Evolutionary conservation across 176 grass and related monocot species (phyloP), one percentile per base, ranked within the genome.

Genomic region (Carex kokanica): DNA sequence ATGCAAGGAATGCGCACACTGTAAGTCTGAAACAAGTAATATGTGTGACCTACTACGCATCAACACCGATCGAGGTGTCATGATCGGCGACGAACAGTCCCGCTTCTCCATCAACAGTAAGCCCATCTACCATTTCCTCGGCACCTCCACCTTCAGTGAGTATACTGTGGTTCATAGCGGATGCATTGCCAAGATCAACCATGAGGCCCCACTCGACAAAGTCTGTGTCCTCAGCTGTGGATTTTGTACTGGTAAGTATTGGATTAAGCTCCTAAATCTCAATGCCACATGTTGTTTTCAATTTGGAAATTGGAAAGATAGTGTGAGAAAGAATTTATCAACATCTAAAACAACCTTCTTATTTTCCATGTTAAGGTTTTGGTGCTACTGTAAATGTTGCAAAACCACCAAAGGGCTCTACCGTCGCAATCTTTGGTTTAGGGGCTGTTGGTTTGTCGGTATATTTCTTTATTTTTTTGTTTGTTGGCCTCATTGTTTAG

Each of bases 1-100:
- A 81, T 97, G 94, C 91, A 97, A 97, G 69, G 94, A 97, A 32
- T 97, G 91, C 24, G 67, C 74, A 2, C 94, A 97, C 84, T 97
- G 91, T 78, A 94, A 92, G 60, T 97, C 91, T 0, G 86, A 85
- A 62, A 89, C 93, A 86, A 97, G 94, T 88, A 97, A 94, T 83
- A 91, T 97, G 84, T 97, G 94, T 16, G 91, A 94, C 54, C 91
- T 97, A 55, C 88, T 97, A 14, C 74, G 91, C 74, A 97, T 97
- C 58, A 94, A 97, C 12, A 89, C 89, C 0, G 94, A 97, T 74
- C 83, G 94, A 0, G 94, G 94, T 0, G 91, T 93, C 84, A 97
- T 97, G 94, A 90, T 94, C 52, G 82, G 86, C 1, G 94, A 94
- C 14, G 88, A 84, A 0, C 9, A 94, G 64, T 85, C 85, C 8